phyloP scores from a whole-genome alignment of 2,329 filamentous ascomycete genomes.

The Penicillium sp. region DNA sequence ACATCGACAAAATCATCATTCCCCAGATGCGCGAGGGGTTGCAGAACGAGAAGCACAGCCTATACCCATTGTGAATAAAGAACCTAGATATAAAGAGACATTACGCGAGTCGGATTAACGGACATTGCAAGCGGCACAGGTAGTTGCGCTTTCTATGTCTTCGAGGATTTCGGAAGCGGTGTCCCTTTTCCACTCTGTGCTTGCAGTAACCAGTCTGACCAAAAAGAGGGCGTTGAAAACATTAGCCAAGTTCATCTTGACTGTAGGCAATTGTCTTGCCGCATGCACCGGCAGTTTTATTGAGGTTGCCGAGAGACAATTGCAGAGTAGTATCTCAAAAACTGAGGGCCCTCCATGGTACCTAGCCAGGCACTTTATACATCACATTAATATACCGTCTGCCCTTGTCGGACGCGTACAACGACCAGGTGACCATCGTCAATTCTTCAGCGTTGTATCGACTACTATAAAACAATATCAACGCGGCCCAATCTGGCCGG shows the following conservation, averaged over 20 bases:
- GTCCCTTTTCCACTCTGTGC: neutral
- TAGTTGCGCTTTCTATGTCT: neutral
- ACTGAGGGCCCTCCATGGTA: neutral
- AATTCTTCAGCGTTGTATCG: no score
- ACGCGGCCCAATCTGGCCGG: no score
- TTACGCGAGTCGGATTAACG: neutral
- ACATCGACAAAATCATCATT: constrained; percentile 40
- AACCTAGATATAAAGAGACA: no score
- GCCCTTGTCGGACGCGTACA: no score
- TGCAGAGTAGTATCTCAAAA: no score
- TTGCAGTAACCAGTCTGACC: neutral
- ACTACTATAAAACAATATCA: no score
- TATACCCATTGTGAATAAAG: no score
- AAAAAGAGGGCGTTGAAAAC: neutral
- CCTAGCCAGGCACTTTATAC: no score
- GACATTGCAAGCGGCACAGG: neutral
- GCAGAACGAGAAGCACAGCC: constrained; percentile 39
- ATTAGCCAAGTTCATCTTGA: neutral
- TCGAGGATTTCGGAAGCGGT: neutral
- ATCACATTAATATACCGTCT: no score
- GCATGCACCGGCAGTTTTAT: no score
- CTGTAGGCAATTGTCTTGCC: neutral
- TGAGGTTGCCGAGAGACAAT: no score
- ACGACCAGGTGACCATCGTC: no score
- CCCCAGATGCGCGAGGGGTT: constrained; percentile 43